These are phyloP conservation scores for Chrysanthemum makinoi DNA, from an alignment of 129 eudicot genomes.

Conservation along the genomic window DNA sequence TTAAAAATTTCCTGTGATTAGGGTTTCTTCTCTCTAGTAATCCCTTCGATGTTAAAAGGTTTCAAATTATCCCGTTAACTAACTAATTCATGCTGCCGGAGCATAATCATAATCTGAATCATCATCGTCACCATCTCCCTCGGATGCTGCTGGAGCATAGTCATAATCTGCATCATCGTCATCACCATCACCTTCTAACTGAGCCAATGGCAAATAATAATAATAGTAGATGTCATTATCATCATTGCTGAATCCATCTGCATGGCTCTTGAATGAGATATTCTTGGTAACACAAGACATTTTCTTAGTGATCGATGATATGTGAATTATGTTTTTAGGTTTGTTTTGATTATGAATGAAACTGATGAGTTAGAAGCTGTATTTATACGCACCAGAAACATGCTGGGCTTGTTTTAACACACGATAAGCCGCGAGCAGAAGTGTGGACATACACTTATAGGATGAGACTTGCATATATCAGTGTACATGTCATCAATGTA, in stretches of 20 bases:
- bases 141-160: slow-evolving; percentile 15
- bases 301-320: not conserved
- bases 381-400: slow-evolving; percentile 15
- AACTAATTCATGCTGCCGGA: no score
- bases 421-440: slow-evolving; percentile 21
- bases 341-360: slow-evolving; percentile 9
- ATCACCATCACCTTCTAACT: slow-evolving; percentile 21
- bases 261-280: no score
- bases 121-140: no score
- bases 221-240: not conserved
- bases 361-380: not conserved
- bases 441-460: slow-evolving; percentile 21
- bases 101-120: no score
- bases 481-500: no score
- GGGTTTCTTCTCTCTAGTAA: no score
- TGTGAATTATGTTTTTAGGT: not conserved
- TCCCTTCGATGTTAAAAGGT: no score
- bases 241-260: no score
- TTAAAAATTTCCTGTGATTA: no score
- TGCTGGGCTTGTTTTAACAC: slow-evolving; percentile 8
- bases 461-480: slow-evolving; percentile 5
- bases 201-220: slow-evolving; percentile 21
- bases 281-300: no score
- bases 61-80: no score
- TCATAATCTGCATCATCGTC: not conserved